These are phyloP conservation scores for Trichoderma aggressivum DNA, from an alignment of 2,329 filamentous ascomycete genomes.

Conservation along the genomic window DNA sequence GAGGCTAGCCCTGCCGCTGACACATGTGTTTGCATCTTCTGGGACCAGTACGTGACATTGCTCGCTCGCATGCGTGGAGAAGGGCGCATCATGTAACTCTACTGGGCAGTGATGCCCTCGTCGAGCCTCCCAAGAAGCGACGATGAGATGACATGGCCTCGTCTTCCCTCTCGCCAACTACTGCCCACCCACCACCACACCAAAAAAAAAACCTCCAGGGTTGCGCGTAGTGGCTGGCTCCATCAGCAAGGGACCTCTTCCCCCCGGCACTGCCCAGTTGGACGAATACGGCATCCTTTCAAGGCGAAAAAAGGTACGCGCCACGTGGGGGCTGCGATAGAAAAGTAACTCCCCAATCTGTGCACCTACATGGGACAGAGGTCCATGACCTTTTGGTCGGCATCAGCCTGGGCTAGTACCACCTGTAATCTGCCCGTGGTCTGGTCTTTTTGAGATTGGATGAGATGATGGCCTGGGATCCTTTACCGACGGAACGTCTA, in stretches of 20 bases:
- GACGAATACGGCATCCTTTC: slow-evolving; percentile 16
- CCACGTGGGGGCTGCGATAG: slow-evolving; percentile 14
- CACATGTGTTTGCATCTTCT: not conserved
- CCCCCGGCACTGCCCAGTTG: not conserved
- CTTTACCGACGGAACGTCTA: slow-evolving; percentile 7
- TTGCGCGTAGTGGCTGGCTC: not conserved
- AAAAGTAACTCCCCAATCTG: slow-evolving; percentile 13
- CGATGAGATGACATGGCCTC: not conserved
- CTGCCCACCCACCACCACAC: not conserved
- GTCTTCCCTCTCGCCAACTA: not conserved
- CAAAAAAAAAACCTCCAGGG: not conserved
- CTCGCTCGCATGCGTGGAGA: slow-evolving; percentile 7
- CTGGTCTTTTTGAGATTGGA: slow-evolving; percentile 1
- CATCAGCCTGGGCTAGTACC: not conserved
- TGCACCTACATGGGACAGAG: not conserved
- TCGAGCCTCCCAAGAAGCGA: not conserved
- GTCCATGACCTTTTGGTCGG: not conserved
- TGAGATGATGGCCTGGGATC: slow-evolving; percentile 1
- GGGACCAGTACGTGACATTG: not conserved
- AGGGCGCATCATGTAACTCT: slow-evolving; percentile 12
- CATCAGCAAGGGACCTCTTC: not conserved
- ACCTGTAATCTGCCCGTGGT: not conserved
- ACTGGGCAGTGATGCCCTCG: not conserved
- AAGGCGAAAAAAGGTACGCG: slow-evolving; percentile 14
- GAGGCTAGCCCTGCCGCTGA: not conserved